A percentile compares a stretch with the other conserved stretches of the same genome.
Conservation (phyloP, 805 yeast species). For the Lipomyces mesembrius region DNA sequence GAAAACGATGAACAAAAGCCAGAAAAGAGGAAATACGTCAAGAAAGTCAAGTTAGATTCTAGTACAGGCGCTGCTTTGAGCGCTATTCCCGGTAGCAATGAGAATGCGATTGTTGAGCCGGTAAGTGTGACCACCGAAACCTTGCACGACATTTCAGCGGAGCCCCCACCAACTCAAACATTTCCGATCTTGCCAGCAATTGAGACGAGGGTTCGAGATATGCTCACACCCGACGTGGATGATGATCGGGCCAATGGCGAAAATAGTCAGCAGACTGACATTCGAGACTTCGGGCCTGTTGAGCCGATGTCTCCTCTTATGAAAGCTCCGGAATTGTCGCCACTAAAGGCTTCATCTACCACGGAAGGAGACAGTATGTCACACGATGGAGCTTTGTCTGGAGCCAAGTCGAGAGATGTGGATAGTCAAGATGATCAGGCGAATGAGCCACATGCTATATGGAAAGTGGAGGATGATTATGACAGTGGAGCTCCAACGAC, state of each 20-base stretch:
- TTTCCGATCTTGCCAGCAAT: not conserved
- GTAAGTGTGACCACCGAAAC: not conserved
- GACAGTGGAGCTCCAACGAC: not conserved
- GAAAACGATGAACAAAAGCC: not conserved
- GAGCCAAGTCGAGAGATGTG: not conserved
- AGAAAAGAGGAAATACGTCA: not conserved
- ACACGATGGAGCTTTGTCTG: not conserved
- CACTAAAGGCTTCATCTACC: not conserved
- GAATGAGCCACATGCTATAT: not conserved
- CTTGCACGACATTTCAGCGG: not conserved
- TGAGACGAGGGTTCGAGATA: not conserved
- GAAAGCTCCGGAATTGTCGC: not conserved
- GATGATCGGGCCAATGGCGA: not conserved
- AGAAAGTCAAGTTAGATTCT: slow-evolving; percentile 9
- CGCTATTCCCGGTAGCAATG: not conserved
- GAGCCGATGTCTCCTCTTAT: not conserved
- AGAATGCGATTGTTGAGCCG: not conserved
- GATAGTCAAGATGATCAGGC: not conserved
- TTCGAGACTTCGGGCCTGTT: not conserved
- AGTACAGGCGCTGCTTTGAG: not conserved
- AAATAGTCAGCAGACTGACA: slow-evolving; percentile 1
- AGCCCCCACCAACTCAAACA: not conserved
- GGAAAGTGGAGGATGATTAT: not conserved
- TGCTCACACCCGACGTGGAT: not conserved
- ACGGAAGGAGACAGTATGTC: not conserved